A percentile compares a stretch with the other conserved stretches of the same genome.
These are phyloP conservation scores for Aurinia saxatilis DNA, from an alignment of 345 rosid species.

Conservation along the genomic window DNA sequence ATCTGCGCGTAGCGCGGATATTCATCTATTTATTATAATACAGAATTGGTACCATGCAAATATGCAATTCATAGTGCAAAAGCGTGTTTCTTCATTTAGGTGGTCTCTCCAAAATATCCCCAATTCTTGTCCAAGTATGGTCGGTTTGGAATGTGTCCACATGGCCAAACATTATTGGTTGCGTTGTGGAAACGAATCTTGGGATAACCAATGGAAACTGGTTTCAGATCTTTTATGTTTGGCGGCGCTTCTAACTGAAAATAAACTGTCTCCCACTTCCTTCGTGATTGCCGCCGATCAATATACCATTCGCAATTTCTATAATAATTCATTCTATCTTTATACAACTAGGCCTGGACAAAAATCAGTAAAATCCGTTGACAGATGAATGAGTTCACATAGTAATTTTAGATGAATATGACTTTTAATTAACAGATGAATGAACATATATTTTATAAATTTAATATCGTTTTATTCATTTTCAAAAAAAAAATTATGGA, in stretches of 20 bases:
- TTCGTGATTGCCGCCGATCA: constrained; percentile 22
- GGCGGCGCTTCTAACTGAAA: constrained; percentile 33
- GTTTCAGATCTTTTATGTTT: constrained; percentile 17
- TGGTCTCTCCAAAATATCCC: constrained; percentile 17
- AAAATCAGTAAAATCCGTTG: too few relatives aligned
- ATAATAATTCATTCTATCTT: too few relatives aligned
- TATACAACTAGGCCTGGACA: too few relatives aligned
- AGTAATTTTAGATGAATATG: too few relatives aligned
- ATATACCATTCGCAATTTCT: not conserved
- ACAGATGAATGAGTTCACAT: too few relatives aligned
- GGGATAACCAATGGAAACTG: constrained; percentile 18
- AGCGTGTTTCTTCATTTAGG: constrained; percentile 16
- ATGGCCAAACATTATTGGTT: not conserved
- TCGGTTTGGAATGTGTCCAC: constrained; percentile 24
- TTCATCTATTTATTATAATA: too few relatives aligned
- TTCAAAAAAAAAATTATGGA: too few relatives aligned
- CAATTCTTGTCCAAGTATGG: constrained; percentile 13
- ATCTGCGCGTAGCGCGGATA: too few relatives aligned
- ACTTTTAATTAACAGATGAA: too few relatives aligned
- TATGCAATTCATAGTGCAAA: not conserved
- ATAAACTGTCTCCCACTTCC: constrained; percentile 3
- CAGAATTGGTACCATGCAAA: too few relatives aligned
- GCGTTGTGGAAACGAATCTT: constrained; percentile 14
- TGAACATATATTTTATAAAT: too few relatives aligned
- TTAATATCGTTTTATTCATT: too few relatives aligned